Evolutionary conservation across 352 stramenopile species (phyloP).

Genomic region (Globisporangium ultimum): DNA sequence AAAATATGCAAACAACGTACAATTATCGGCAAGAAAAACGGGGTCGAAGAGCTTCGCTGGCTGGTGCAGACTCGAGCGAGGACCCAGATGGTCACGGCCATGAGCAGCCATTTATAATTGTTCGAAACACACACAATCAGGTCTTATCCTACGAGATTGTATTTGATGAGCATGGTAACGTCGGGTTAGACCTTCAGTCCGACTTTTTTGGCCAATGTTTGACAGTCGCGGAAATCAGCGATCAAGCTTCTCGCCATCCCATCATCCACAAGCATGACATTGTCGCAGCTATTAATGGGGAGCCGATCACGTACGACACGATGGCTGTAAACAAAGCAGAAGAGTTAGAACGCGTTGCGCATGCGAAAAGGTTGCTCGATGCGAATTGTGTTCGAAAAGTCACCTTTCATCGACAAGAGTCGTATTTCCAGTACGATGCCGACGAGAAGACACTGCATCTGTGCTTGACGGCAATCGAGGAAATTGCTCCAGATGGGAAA

Average conservation of each 20-base stretch:
- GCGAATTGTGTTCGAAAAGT: slow-evolving; percentile 25
- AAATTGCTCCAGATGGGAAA: slow-evolving; percentile 27
- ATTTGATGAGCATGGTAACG: slow-evolving; percentile 38
- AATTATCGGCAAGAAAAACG: slow-evolving; percentile 24
- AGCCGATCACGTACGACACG: slow-evolving; percentile 20
- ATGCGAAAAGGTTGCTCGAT: slow-evolving; percentile 26
- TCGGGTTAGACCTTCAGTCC: slow-evolving; percentile 42
- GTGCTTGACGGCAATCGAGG: slow-evolving; percentile 32
- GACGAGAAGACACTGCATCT: slow-evolving; percentile 22
- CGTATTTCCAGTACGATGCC: slow-evolving; percentile 43
- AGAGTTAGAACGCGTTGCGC: slow-evolving; percentile 24
- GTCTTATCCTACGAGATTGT: slow-evolving; percentile 62
- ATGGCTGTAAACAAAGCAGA: slow-evolving; percentile 26
- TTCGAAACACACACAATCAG: slow-evolving; percentile 59
- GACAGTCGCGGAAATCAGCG: slow-evolving; percentile 31
- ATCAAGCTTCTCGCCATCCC: slow-evolving; percentile 31
- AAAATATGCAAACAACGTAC: slow-evolving; percentile 42
- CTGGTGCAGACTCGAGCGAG: slow-evolving; percentile 1
- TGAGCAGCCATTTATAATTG: slow-evolving; percentile 38
- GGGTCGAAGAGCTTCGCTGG: slow-evolving; percentile 17
- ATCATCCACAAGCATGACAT: slow-evolving; percentile 58
- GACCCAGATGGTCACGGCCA: slow-evolving; percentile 15
- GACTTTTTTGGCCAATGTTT: slow-evolving; percentile 58
- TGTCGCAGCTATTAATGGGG: slow-evolving; percentile 37
- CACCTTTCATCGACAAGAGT: slow-evolving; percentile 49